Conservation (phyloP, 306 rosid species). For the Albizia julibrissin region DNA sequence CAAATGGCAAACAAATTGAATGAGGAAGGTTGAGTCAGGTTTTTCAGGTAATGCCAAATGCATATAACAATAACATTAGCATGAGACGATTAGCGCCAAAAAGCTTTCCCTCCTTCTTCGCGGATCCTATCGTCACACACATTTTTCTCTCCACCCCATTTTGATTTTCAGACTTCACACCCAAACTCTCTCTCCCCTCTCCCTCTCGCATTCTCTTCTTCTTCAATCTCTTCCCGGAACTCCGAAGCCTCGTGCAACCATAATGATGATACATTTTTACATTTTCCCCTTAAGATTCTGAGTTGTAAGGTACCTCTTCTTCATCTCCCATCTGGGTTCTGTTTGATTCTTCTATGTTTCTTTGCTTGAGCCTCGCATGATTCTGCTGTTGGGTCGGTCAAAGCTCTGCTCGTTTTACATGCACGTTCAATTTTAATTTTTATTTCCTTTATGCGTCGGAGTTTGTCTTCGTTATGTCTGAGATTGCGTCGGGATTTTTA, state of each 20-base stretch:
- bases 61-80: neutral
- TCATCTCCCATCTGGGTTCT: constrained; percentile 31
- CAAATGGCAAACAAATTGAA: neutral
- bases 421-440: constrained; percentile 24
- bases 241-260: constrained; percentile 7
- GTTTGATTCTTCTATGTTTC: neutral
- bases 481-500: neutral
- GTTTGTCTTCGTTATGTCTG: neutral
- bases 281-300: constrained; percentile 37
- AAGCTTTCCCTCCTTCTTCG: constrained; percentile 56
- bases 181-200: neutral
- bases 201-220: constrained; percentile 17
- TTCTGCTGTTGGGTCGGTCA: constrained; percentile 34
- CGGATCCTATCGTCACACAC: constrained; percentile 65
- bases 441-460: constrained; percentile 20
- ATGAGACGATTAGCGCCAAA: neutral
- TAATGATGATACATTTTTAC: constrained; percentile 28
- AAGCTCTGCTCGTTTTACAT: constrained; percentile 8
- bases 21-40: neutral
- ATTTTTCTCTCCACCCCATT: constrained; percentile 63
- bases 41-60: neutral
- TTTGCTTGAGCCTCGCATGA: neutral
- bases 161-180: constrained; percentile 16
- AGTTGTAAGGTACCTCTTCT: constrained; percentile 46
- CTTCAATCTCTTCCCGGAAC: neutral